These are phyloP conservation scores for Pichia sp. DNA, from an alignment of 1,139 yeast genomes.

Conservation along the genomic window DNA sequence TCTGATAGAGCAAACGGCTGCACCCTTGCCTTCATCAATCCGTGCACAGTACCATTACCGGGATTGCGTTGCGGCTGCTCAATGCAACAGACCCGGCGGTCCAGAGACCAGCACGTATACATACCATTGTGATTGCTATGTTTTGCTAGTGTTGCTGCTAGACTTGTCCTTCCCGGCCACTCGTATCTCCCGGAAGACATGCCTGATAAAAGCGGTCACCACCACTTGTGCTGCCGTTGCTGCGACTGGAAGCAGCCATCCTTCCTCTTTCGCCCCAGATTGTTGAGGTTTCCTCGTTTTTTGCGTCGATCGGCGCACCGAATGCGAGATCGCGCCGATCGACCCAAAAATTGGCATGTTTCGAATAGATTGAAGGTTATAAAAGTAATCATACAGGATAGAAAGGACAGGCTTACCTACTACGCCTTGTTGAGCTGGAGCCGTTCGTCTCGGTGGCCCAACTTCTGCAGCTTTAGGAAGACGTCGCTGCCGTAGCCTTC, in stretches of 20 bases:
- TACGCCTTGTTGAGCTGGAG: conserved; percentile 65
- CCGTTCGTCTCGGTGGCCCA: conserved; percentile 46
- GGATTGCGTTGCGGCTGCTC: too few relatives aligned
- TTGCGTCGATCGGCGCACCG: background rate
- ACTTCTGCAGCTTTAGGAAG: conserved; percentile 67
- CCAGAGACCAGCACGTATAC: background rate
- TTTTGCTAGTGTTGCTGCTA: background rate
- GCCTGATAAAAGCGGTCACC: conserved; percentile 5
- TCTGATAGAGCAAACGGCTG: too few relatives aligned
- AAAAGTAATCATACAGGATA: background rate
- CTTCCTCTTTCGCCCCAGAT: background rate
- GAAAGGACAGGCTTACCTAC: background rate
- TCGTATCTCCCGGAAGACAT: background rate
- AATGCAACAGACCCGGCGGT: background rate
- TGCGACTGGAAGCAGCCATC: conserved; percentile 4
- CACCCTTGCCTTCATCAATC: too few relatives aligned
- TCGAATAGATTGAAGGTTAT: background rate
- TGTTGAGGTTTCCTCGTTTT: background rate
- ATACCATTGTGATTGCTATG: conserved; percentile 10
- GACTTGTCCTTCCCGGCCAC: background rate
- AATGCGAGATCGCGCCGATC: background rate
- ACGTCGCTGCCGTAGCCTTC: conserved; percentile 94
- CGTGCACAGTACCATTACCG: too few relatives aligned
- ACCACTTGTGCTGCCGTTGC: background rate
- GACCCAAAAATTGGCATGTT: background rate